These are phyloP conservation scores for Kodamaea leandrae DNA, from an alignment of 805 yeast species.

Conservation along the genomic window DNA sequence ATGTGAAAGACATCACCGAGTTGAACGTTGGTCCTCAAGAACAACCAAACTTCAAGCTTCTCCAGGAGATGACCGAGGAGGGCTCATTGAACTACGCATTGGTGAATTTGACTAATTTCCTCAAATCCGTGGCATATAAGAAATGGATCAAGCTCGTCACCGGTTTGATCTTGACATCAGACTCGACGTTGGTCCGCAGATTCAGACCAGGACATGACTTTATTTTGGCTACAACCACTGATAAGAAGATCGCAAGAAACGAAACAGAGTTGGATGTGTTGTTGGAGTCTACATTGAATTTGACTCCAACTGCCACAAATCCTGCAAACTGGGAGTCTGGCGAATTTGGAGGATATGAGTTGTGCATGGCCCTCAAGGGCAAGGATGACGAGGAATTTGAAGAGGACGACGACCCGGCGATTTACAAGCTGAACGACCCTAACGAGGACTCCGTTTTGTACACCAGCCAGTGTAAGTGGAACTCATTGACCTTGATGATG, in stretches of 20 bases:
- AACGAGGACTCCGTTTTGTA: slow-evolving; percentile 72
- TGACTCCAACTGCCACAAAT: slow-evolving; percentile 63
- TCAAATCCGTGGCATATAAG: slow-evolving; percentile 59
- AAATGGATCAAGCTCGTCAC: slow-evolving; percentile 70
- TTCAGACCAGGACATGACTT: slow-evolving; percentile 96
- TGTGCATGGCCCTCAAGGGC: slow-evolving; percentile 70
- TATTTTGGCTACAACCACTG: slow-evolving; percentile 76
- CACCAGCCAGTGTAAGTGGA: slow-evolving; percentile 83
- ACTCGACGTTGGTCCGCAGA: slow-evolving; percentile 72
- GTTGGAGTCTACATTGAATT: slow-evolving; percentile 75
- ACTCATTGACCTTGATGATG: slow-evolving; percentile 68
- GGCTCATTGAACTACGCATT: slow-evolving; percentile 40
- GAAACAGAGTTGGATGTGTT: slow-evolving; percentile 41
- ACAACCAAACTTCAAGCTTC: slow-evolving; percentile 48
- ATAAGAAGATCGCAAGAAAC: slow-evolving; percentile 34
- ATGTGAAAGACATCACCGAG: slow-evolving; percentile 19
- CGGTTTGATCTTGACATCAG: slow-evolving; percentile 56
- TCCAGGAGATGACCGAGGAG: background rate
- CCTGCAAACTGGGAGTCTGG: slow-evolving; percentile 80
- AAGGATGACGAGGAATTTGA: slow-evolving; percentile 46
- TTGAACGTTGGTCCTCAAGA: slow-evolving; percentile 48
- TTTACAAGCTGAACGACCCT: slow-evolving; percentile 56
- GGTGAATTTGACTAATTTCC: slow-evolving; percentile 53
- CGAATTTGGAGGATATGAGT: slow-evolving; percentile 92
- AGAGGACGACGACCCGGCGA: slow-evolving; percentile 77